These are phyloP conservation scores for Candida glaebosa DNA, from an alignment of 805 yeast species.

Conservation along the genomic window DNA sequence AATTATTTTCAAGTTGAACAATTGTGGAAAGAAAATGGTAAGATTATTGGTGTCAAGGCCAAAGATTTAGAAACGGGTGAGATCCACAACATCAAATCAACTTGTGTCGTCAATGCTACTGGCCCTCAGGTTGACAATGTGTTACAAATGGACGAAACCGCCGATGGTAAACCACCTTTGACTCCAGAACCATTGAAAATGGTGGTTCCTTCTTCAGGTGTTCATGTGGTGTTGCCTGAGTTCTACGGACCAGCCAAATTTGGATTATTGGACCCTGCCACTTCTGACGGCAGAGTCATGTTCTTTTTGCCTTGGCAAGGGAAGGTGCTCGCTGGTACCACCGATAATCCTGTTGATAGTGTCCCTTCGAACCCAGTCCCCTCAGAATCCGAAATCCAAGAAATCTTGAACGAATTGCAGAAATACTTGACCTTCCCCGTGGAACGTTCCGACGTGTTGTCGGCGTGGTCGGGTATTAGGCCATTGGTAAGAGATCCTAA, in stretches of 20 bases:
- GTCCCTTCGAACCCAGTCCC: slow-evolving; percentile 80
- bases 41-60: slow-evolving; percentile 74
- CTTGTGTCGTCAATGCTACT: slow-evolving; percentile 83
- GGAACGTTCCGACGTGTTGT: slow-evolving; percentile 81
- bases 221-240: slow-evolving; percentile 88
- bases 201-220: slow-evolving; percentile 95
- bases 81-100: slow-evolving; percentile 59
- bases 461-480: slow-evolving; percentile 97
- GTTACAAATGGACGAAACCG: slow-evolving; percentile 80
- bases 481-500: slow-evolving; percentile 87
- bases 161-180: slow-evolving; percentile 60
- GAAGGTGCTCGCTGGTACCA: slow-evolving; percentile 92
- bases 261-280: slow-evolving; percentile 88
- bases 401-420: slow-evolving; percentile 81
- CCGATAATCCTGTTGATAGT: slow-evolving; percentile 78
- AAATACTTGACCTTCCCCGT: slow-evolving; percentile 88
- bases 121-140: slow-evolving; percentile 88
- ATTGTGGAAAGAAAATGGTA: slow-evolving; percentile 57
- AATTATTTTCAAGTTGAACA: slow-evolving; percentile 83
- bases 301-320: slow-evolving; percentile 99
- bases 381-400: slow-evolving; percentile 82
- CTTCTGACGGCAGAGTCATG: slow-evolving; percentile 94
- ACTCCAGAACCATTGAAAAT: slow-evolving; percentile 56
- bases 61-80: slow-evolving; percentile 67
- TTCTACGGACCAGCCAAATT: slow-evolving; percentile 83